Evolutionary conservation across 2,329 filamentous ascomycete species (phyloP), one percentile per base, ranked within the genome.

Genomic region (Ophiostoma triangulosporum): DNA sequence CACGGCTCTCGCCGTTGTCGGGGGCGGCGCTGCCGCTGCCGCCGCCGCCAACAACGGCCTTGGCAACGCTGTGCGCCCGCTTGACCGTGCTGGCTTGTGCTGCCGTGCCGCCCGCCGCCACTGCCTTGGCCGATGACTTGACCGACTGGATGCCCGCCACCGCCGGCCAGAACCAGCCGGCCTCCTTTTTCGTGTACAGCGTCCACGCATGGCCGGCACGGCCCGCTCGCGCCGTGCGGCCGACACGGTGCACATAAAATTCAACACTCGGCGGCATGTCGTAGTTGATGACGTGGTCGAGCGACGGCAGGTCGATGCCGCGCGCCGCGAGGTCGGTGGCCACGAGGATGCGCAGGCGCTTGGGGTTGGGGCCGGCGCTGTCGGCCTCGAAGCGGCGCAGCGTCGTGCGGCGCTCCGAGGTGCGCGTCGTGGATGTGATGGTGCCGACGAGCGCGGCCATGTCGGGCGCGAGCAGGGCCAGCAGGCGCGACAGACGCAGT

Each of bases 281-380:
- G 71, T 97, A 97, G 70, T 95, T 96, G 68, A 97, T 73, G 48
- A 97, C 88, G 63, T 95, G 86, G 33, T 83, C 81, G 48, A 97
- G 77, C 48, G 79, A 76, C 1, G 81, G 79, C 12, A 95, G 75
- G 66, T 97, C 91, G 26, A 97, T 81, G 62, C 91, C 93, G 58
- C 91, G 86, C 2, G 89, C 88, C 1, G 93, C 88, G n/a, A 94
- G 84, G 65, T 97, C 91, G 0, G 93, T 95, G 1, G 90, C 89
- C 46, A 97, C 83, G 43, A 97, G 79, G 48, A 95, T 80, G 6
- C 82, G 81, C 26, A 86, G 68, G 6, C 20, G 17, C 55, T 78
- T 78, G 15, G n/a, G 14, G 24, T 31, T 31, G 29, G 29, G 11
- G 40, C 9, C 4, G 54, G 33, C 27, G 7, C 33, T 3, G 7